phyloP scores from a whole-genome alignment of 2,329 filamentous ascomycete species.

The Xenoacremonium recifei region DNA sequence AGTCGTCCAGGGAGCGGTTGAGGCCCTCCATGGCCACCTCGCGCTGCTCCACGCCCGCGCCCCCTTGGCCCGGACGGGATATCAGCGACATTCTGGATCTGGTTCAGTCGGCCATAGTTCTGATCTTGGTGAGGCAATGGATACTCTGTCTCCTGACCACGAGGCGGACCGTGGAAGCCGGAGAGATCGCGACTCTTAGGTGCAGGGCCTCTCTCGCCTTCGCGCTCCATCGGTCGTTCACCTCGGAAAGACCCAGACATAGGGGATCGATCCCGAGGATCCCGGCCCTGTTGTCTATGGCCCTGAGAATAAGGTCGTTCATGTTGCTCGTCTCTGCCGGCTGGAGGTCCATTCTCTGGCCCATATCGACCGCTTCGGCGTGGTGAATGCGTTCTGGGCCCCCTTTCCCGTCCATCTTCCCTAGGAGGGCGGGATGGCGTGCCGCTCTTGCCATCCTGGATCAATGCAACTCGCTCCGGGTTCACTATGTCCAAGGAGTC shows the following conservation, averaged over 20 bases:
- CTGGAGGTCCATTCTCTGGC: constrained; percentile 28
- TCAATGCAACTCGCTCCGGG: constrained; percentile 45
- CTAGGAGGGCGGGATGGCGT: constrained; percentile 37
- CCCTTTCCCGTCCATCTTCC: constrained; percentile 46
- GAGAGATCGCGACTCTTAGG: constrained; percentile 41
- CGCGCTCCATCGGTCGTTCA: constrained; percentile 40
- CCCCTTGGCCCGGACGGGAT: constrained; percentile 58
- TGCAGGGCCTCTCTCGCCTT: constrained; percentile 26
- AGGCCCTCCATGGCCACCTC: constrained; percentile 32
- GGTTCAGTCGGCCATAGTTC: constrained; percentile 61
- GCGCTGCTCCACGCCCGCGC: constrained; percentile 43
- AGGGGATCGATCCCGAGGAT: constrained; percentile 33
- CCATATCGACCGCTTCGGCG: constrained; percentile 37
- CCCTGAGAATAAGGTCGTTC: constrained; percentile 40
- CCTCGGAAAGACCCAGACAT: constrained; percentile 26
- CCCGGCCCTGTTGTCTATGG: constrained; percentile 28
- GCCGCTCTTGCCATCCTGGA: constrained; percentile 37
- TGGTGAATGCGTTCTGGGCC: constrained; percentile 46
- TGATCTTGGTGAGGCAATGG: constrained; percentile 55
- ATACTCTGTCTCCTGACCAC: constrained; percentile 48
- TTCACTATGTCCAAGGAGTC: constrained; percentile 42
- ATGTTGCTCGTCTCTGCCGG: constrained; percentile 46
- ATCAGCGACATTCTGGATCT: constrained; percentile 44
- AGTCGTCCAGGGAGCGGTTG: constrained; percentile 38
- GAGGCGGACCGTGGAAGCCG: constrained; percentile 36